Conservation (phyloP, 2,329 filamentous ascomycete species). For the Aspergillaceae sp. region DNA sequence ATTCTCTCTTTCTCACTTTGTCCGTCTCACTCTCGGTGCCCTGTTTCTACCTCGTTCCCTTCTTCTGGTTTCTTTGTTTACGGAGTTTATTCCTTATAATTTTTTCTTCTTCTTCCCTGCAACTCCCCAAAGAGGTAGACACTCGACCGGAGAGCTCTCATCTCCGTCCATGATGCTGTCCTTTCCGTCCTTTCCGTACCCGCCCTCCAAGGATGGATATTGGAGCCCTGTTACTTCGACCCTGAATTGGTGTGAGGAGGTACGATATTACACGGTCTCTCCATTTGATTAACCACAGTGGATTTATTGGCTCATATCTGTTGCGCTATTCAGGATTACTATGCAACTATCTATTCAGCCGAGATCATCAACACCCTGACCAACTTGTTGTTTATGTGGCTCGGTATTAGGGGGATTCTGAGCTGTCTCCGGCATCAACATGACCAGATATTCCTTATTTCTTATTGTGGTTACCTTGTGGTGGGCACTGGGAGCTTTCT, state of each 20-base stretch:
- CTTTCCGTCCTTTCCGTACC: conserved; percentile 32
- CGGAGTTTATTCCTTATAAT: too few species aligned
- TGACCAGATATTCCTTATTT: conserved; percentile 64
- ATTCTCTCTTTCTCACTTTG: background rate
- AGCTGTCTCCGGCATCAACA: conserved; percentile 66
- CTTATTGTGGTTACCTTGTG: conserved; percentile 53
- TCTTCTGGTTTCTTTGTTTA: background rate
- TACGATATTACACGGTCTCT: conserved; percentile 20
- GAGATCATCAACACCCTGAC: conserved; percentile 75
- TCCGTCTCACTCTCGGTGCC: background rate
- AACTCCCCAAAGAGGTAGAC: background rate
- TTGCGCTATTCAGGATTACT: conserved; percentile 52
- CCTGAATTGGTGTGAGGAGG: conserved; percentile 74
- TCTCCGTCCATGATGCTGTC: conserved; percentile 17
- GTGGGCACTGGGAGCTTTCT: conserved; percentile 55
- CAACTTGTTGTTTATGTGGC: conserved; percentile 70
- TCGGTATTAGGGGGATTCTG: conserved; percentile 65
- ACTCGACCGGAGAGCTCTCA: conserved; percentile 2
- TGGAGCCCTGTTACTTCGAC: conserved; percentile 66
- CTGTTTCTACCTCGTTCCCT: background rate
- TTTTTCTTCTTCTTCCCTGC: too few species aligned
- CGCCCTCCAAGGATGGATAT: conserved; percentile 47
- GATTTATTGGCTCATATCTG: background rate
- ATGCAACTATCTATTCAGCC: conserved; percentile 64
- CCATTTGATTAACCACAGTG: background rate